Base-by-base conservation (phyloP, 1,284 basidiomycete genomes). In the Heimioporus punctisporus region DNA sequence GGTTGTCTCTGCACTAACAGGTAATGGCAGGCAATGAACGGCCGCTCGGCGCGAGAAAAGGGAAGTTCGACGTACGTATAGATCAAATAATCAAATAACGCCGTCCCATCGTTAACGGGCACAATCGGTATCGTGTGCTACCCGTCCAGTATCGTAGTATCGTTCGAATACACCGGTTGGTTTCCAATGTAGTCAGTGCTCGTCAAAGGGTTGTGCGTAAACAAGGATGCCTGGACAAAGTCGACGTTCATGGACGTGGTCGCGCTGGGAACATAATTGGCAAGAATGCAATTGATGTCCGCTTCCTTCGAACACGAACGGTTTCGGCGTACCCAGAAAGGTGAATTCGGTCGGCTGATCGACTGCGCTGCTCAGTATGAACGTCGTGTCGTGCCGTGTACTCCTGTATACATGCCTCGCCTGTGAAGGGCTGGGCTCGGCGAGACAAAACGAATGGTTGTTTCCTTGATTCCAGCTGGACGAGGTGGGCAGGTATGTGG, bases 271-370 rank as follows among this genome's bases (percentile, higher is more conserved):
- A 53, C 17, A 6, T 4, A 37, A 46, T 64, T 66, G 15, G 62
- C 59, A 1, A 54, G 7, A 25, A 66, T 64, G 46, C 64, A 63
- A 37, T 60, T 66, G 66, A 11, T 66, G 2, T 23, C 25, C 34
- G n/a, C 34, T 63, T 27, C 64, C 63, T 64, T n/a, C n/a, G n/a
- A n/a, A n/a, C n/a, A n/a, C n/a, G n/a, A n/a, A n/a, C n/a, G n/a
- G n/a, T n/a, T n/a, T n/a, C n/a, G n/a, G n/a, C 31, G 31, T 17
- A 34, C 31, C 31, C 17, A 34, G 12, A 17, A 34, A 34, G 17
- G 12, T 34, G 17, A 34, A 34, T 34, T 34, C 31, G 31, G 17
- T 34, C 17, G 31, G 17, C 17, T 34, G 31, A 34, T 34, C 31
- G 31, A 34, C 17, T 34, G 31, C 17, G 17, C 17, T 34, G 31